Conservation (phyloP, 345 rosid genomes). For the Gossypium stocksii region DNA sequence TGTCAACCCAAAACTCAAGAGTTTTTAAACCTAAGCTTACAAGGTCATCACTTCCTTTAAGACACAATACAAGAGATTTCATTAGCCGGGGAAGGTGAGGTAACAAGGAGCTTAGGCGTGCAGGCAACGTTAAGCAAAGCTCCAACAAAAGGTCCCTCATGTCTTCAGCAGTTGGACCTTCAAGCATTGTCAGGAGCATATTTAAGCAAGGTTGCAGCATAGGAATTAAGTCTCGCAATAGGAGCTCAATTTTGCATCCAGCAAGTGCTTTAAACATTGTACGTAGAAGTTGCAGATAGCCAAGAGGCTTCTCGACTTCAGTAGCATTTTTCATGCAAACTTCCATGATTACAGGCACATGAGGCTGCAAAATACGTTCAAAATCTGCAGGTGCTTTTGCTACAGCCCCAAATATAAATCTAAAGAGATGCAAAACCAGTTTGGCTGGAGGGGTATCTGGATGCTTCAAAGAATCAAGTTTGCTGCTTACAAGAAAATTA, state of each 20-base stretch:
- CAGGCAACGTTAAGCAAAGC: constrained; percentile 91
- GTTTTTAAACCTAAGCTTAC: constrained; percentile 88
- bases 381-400: constrained; percentile 88
- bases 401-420: constrained; percentile 90
- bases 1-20: constrained; percentile 98
- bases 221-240: constrained; percentile 83
- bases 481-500: constrained; percentile 80
- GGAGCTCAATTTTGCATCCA: constrained; percentile 89
- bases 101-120: constrained; percentile 91
- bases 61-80: constrained; percentile 92
- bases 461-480: constrained; percentile 82
- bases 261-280: constrained; percentile 85
- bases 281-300: constrained; percentile 90
- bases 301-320: constrained; percentile 91
- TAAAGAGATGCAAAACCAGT: constrained; percentile 89
- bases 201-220: constrained; percentile 89
- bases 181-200: constrained; percentile 90
- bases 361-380: constrained; percentile 94
- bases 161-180: constrained; percentile 96
- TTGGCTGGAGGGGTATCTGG: constrained; percentile 85
- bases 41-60: constrained; percentile 85
- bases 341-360: constrained; percentile 93
- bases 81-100: constrained; percentile 89
- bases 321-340: constrained; percentile 93
- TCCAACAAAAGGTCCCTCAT: constrained; percentile 90